Evolutionary conservation across 208 protist species (phyloP), one percentile per base, ranked within the genome.

Genomic region (Crithidia sp.): DNA sequence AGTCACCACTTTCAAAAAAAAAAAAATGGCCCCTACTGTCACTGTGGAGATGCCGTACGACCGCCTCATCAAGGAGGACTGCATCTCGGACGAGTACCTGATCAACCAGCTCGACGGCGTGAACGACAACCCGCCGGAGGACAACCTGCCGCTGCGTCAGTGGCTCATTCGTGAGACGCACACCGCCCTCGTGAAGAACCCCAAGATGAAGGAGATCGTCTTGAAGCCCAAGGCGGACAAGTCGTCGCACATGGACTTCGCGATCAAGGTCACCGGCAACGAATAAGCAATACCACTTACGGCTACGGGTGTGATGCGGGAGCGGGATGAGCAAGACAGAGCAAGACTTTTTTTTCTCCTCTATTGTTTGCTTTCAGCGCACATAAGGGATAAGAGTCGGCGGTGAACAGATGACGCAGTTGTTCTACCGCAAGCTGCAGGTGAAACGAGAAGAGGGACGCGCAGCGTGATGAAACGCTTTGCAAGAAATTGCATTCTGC

Each of bases 141-240:
- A 94, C 39, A 86, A 86, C 37, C 74, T 94, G 50, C 89, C 89
- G 16, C 85, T 94, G 53, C 89, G 89, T 54, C 36, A 87, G 87
- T 94, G 89, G 89, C 67, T 94, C 41, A 78, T 94, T 12, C 76
- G 79, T 40, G 60, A 87, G 67, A 71, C 74, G 0, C 89, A 92
- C 74, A 66, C 77, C 5, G 66, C 86, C 10, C 68, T 92, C 17
- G 13, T 63, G 16, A 89, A 90, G 70, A 81, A 92, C 54, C 83
- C 78, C 36, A 87, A 84, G 45, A 64, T 75, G 54, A 80, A 79
- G 47, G 76, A 87, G 60, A 67, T 95, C 8, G 4, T 69, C 0
- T 19, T 95, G 61, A 83, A 84, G 64, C 85, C 86, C 19, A 83
- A 77, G 62, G 50, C 85, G 2, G 79, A 90, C 64, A 91, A 92